Percentiles rank a stretch among this genome's conserved stretches.
Conservation (phyloP, 495 filamentous ascomycete species). For the Podospora pseudopauciseta region DNA sequence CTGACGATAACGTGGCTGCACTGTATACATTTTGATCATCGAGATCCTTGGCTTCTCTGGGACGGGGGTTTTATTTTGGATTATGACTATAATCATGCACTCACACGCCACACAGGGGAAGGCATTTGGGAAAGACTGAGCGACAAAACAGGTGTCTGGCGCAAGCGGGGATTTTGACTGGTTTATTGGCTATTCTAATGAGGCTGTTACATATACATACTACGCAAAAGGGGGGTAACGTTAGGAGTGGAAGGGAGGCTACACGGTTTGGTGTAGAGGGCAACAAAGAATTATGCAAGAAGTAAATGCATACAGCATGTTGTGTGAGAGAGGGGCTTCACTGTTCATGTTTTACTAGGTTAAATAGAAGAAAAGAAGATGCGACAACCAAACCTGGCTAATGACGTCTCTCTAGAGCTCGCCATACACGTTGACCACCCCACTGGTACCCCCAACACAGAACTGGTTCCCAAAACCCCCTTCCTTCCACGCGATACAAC, state of each 20-base stretch:
- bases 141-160: constrained; percentile 10
- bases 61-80: not conserved
- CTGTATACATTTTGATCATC: not conserved
- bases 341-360: not conserved
- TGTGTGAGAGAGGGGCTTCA: not conserved
- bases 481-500: constrained; percentile 70
- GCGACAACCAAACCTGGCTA: not conserved
- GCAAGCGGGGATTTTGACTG: constrained; percentile 10
- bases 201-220: constrained; percentile 14
- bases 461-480: constrained; percentile 58
- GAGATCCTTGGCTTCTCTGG: not conserved
- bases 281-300: not conserved
- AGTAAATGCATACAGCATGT: not conserved
- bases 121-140: constrained; percentile 9
- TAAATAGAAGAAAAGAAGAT: not conserved
- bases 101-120: not conserved
- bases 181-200: constrained; percentile 11
- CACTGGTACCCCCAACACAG: constrained; percentile 53
- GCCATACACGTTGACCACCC: constrained; percentile 54
- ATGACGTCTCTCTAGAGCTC: constrained; percentile 22
- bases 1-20: not conserved
- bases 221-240: not conserved
- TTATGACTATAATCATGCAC: not conserved
- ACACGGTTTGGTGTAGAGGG: not conserved
- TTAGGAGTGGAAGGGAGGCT: not conserved